phyloP scores from a whole-genome alignment of 2,329 filamentous ascomycete genomes.

The Zymoseptoria passerinii region DNA sequence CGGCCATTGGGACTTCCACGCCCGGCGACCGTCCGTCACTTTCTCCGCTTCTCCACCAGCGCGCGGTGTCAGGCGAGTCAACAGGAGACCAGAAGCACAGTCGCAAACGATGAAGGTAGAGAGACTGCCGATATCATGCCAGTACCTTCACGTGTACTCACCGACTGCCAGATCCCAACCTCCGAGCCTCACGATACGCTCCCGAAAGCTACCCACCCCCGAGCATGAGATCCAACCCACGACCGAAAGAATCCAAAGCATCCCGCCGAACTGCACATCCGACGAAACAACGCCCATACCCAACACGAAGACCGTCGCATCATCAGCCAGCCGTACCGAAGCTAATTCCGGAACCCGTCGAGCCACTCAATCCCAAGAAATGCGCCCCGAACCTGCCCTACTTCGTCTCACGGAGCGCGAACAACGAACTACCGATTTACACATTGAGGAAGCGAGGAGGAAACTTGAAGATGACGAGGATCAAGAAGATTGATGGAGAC shows the following conservation, averaged over 20 bases:
- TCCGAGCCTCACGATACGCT: slow-evolving; percentile 27
- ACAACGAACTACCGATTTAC: slow-evolving; percentile 70
- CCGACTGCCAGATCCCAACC: slow-evolving; percentile 23
- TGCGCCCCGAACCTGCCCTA: slow-evolving; percentile 50
- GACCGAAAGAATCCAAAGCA: slow-evolving; percentile 30
- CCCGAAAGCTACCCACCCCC: slow-evolving; percentile 26
- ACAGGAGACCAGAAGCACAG: slow-evolving; percentile 19
- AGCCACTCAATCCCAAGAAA: slow-evolving; percentile 21
- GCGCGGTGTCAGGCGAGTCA: slow-evolving; percentile 11
- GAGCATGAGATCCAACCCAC: slow-evolving; percentile 26
- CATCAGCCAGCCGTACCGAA: slow-evolving; percentile 11
- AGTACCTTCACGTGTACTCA: neutral
- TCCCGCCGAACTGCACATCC: slow-evolving; percentile 29
- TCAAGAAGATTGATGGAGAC: slow-evolving; percentile 77
- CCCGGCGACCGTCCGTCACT: slow-evolving; percentile 29
- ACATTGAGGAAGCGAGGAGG: slow-evolving; percentile 63
- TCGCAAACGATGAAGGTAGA: slow-evolving; percentile 21
- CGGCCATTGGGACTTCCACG: slow-evolving; percentile 33
- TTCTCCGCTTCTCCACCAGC: slow-evolving; percentile 35
- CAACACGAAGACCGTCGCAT: slow-evolving; percentile 24
- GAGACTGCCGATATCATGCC: neutral
- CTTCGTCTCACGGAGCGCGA: slow-evolving; percentile 62
- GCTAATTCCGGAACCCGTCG: slow-evolving; percentile 22
- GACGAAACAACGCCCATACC: slow-evolving; percentile 27
- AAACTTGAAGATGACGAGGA: slow-evolving; percentile 61